Evolutionary conservation across 1,284 basidiomycete genomes (phyloP).

Genomic region (Moniliophthora roreri): DNA sequence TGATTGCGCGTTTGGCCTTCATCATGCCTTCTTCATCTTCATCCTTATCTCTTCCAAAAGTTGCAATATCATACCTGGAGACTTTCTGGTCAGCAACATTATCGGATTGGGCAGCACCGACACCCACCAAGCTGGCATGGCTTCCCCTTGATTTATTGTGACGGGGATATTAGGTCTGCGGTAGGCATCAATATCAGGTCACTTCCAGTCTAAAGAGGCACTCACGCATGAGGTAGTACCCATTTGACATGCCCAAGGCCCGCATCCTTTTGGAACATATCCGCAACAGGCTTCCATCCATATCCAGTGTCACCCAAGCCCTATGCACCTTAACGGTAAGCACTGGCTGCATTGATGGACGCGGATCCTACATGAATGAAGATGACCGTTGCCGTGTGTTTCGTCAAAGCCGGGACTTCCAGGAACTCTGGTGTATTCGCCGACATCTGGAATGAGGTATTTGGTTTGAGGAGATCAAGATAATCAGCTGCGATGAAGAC

Average conservation of each 20-base stretch:
- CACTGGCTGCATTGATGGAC: not conserved
- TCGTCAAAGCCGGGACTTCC: conserved; percentile 1
- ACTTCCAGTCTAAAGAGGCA: conserved; percentile 15
- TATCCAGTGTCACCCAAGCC: conserved; percentile 74
- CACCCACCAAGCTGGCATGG: conserved; percentile 72
- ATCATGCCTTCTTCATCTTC: conserved; percentile 75
- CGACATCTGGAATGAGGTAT: too few species aligned
- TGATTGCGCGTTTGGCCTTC: conserved; percentile 58
- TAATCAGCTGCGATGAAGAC: too few species aligned
- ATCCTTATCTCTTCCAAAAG: conserved; percentile 59
- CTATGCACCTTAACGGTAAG: conserved; percentile 32
- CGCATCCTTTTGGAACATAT: conserved; percentile 49
- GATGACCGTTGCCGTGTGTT: conserved; percentile 23
- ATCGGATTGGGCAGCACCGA: too few species aligned
- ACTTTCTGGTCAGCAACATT: too few species aligned
- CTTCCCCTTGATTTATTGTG: conserved; percentile 63
- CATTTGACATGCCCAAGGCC: conserved; percentile 77
- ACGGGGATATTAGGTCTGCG: conserved; percentile 54
- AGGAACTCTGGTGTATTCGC: not conserved
- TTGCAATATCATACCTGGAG: conserved; percentile 81
- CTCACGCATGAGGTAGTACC: conserved; percentile 76
- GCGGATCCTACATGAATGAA: conserved; percentile 16
- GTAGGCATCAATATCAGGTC: not conserved
- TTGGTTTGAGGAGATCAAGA: too few species aligned
- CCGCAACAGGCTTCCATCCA: conserved; percentile 78